Conservation (phyloP, 73 alveolate species). For the Paramecium sonneborni region DNA sequence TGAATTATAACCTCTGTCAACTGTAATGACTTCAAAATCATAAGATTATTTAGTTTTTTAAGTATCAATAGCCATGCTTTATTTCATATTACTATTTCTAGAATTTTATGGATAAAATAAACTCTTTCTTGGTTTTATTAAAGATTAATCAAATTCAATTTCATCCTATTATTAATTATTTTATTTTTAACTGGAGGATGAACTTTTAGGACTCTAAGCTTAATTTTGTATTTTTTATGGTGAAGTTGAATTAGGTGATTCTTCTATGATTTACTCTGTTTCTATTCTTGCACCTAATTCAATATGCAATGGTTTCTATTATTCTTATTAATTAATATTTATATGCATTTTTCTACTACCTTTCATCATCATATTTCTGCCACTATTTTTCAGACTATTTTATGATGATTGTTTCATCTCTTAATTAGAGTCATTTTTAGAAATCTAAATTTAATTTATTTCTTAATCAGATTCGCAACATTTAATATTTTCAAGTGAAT, state of each 20-base stretch:
- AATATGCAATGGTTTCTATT: neutral
- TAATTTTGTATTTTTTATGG: neutral
- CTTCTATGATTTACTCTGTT: neutral
- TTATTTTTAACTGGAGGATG: neutral
- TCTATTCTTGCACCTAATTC: neutral
- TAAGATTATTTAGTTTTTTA: neutral
- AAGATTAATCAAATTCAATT: neutral
- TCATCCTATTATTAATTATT: neutral
- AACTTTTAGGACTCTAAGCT: neutral
- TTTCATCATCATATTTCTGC: neutral
- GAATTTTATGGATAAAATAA: neutral
- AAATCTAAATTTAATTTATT: neutral
- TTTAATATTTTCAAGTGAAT: neutral
- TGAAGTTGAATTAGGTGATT: neutral
- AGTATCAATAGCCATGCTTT: neutral
- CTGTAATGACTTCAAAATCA: slow-evolving; percentile 5
- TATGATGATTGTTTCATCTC: neutral
- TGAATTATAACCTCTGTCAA: slow-evolving; percentile 54
- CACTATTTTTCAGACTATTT: neutral
- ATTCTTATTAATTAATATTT: neutral
- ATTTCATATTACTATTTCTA: neutral
- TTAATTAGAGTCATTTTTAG: neutral
- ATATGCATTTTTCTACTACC: neutral
- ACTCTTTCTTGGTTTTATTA: neutral
- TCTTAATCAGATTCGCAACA: neutral